Percentiles rank a stretch among this genome's conserved stretches.
phyloP scores from a whole-genome alignment of 192 early-diverging fungal species.

The Backusella morwellensis region DNA sequence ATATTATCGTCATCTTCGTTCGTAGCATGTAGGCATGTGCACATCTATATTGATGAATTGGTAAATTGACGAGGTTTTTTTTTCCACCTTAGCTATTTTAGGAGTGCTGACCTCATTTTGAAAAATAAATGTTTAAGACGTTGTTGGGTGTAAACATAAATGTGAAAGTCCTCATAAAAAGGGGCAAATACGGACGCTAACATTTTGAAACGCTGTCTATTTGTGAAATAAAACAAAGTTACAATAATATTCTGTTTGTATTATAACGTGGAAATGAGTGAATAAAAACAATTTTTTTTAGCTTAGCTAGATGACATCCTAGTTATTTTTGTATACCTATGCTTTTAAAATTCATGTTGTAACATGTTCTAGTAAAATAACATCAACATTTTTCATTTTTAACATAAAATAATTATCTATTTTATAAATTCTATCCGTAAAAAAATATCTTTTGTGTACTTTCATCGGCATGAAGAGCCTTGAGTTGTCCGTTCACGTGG shows the following conservation, averaged over 20 bases:
- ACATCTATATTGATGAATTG: not conserved
- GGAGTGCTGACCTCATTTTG: not conserved
- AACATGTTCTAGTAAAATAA: not conserved
- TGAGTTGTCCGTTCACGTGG: slow-evolving; percentile 2
- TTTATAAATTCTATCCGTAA: not conserved
- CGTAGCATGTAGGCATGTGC: not conserved
- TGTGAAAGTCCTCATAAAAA: not conserved
- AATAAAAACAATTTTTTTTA: not conserved
- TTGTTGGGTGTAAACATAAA: not conserved
- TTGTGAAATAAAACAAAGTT: not conserved
- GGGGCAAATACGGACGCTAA: not conserved
- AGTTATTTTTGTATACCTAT: not conserved
- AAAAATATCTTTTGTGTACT: not conserved
- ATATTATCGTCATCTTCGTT: not conserved
- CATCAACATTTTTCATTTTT: not conserved
- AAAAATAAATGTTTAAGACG: not conserved
- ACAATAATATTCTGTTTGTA: not conserved
- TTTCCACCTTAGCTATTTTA: not conserved
- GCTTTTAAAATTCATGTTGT: not conserved
- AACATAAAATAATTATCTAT: not conserved
- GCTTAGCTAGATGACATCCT: not conserved
- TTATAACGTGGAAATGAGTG: not conserved
- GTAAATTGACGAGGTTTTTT: not conserved
- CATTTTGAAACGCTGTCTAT: not conserved
- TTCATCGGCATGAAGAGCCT: slow-evolving; percentile 3